A percentile compares a stretch with the other conserved stretches of the same genome.
phyloP scores from a whole-genome alignment of 2,329 filamentous ascomycete species.

The Stagonosporopsis tanaceti region DNA sequence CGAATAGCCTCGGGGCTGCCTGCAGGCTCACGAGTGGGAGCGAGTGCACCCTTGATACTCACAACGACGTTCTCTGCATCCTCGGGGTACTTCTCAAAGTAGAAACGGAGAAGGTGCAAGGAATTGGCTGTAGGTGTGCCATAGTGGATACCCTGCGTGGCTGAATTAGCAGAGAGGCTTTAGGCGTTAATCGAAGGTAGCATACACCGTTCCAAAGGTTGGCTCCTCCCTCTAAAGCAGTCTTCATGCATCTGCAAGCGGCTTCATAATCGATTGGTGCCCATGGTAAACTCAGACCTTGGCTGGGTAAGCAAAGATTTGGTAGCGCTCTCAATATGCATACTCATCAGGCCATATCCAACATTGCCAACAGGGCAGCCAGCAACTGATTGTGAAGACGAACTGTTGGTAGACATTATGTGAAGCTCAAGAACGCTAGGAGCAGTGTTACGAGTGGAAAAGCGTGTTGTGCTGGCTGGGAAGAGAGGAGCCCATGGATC shows the following conservation, averaged over 20 bases:
- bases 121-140: slow-evolving; percentile 56
- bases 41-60: slow-evolving; percentile 58
- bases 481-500: neutral
- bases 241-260: slow-evolving; percentile 1
- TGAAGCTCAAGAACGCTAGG: neutral
- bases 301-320: neutral
- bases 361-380: neutral
- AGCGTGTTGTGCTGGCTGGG: neutral
- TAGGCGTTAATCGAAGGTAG: neutral
- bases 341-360: neutral
- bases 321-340: neutral
- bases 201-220: slow-evolving; percentile 4
- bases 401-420: neutral
- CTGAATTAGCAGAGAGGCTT: neutral
- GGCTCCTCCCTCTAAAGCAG: neutral
- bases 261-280: neutral
- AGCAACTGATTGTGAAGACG: neutral
- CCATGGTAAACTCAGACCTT: neutral
- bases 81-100: slow-evolving; percentile 60
- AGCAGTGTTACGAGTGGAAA: neutral
- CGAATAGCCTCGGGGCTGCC: slow-evolving; percentile 52
- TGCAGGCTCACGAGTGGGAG: slow-evolving; percentile 47
- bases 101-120: slow-evolving; percentile 58
- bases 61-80: slow-evolving; percentile 59
- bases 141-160: slow-evolving; percentile 39